Conservation (phyloP, 768 basidiomycete species). For the Podaxis pistillaris region DNA sequence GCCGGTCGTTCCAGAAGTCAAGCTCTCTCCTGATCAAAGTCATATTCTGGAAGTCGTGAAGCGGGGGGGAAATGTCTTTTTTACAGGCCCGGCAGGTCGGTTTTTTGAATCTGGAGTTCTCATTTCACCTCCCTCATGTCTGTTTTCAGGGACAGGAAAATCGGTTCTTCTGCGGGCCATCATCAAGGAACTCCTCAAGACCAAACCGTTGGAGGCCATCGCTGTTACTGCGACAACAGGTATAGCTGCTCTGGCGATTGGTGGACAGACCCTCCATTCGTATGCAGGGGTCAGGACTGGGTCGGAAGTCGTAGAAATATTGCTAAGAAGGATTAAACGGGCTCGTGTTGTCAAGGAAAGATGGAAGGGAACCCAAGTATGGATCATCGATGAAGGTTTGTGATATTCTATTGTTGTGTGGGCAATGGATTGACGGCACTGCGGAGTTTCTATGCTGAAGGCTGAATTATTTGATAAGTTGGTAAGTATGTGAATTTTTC, state of each 20-base stretch:
- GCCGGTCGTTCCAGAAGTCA: constrained; percentile 7
- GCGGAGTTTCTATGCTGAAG: constrained; percentile 73
- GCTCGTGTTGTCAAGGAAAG: constrained; percentile 26
- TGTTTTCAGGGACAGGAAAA: constrained; percentile 61
- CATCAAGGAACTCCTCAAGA: constrained; percentile 39
- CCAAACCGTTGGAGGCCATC: constrained; percentile 24
- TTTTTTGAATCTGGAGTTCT: neutral
- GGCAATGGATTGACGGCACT: neutral
- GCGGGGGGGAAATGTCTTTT: constrained; percentile 62
- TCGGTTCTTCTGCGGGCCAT: constrained; percentile 67
- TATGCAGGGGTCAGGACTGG: constrained; percentile 66
- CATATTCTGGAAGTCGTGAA: constrained; percentile 44
- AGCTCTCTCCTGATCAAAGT: constrained; percentile 39
- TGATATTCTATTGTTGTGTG: neutral
- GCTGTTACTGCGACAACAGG: constrained; percentile 69
- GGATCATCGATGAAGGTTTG: constrained; percentile 76
- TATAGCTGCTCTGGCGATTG: constrained; percentile 69
- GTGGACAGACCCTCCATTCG: constrained; percentile 65
- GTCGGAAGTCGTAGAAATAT: constrained; percentile 40
- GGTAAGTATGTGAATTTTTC: constrained; percentile 28
- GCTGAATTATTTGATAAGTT: constrained; percentile 69
- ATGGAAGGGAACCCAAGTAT: constrained; percentile 51
- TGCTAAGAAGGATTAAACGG: constrained; percentile 34
- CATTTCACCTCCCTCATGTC: constrained; percentile 1
- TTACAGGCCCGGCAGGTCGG: constrained; percentile 72